Evolutionary conservation across 202 grass and related monocot genomes (phyloP), one percentile per base, ranked within the genome.

Genomic region (Bolboschoenoplectus hybrid): DNA sequence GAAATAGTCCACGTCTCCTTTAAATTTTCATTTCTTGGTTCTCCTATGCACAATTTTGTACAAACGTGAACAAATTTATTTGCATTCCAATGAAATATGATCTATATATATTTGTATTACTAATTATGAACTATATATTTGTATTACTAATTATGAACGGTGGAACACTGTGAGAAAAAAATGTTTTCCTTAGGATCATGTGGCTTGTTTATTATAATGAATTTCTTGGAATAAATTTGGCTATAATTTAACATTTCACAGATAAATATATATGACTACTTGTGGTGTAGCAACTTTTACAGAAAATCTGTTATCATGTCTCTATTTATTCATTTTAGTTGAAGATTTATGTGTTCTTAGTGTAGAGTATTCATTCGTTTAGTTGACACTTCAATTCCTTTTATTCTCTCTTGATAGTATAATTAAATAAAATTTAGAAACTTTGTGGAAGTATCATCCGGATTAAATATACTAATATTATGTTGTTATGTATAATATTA

Each of bases 371-470:
- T 80, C 38, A 41, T 60, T 80, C 34, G 20, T 57, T 41, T 38
- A 55, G 10, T 41, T 80, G 35, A 41, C 2, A 40, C 53, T 60
- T 43, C 75, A 80, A 57, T 60, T 80, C 14, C 35, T n/a, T 74
- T 51, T 6, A 60, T 60, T 14, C 8, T 80, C 17, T 80, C 16
- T 40, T 80, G 36, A 80, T 38, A 43, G 60, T 41, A 80, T 55
- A 53, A 76, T 50, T 32, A 78, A 78, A 38, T n/a, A 60, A 75
- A 78, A 58, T 40, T 2, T 56, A 57, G 49, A 57, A 80, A n/a
- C 12, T 56, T 80, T 58, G 60, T 61, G 36, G 14, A 80, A 80
- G 52, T 16, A 52, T 80, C 14, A 80, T 80, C 35, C 36, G 0
- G 10, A 57, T 60, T 72, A 44, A 44, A 44, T 20, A 9, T 58